Evolutionary conservation across 1,139 yeast species (phyloP).

Genomic region (Debaryomyces nepalensis): DNA sequence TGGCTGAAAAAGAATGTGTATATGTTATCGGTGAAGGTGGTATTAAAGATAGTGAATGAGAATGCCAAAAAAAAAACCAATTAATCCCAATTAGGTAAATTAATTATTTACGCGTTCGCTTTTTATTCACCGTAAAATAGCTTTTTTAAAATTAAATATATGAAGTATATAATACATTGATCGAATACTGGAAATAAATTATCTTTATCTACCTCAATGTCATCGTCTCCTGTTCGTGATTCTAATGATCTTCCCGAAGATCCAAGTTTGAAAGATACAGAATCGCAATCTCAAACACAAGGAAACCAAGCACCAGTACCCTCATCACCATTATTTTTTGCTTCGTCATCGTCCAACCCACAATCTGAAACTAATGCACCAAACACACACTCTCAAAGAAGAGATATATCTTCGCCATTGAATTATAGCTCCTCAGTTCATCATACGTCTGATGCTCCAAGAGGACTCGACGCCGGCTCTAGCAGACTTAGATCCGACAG

Average conservation of each 20-base stretch:
- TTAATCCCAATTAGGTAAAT: constrained; percentile 32
- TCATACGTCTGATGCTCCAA: constrained; percentile 38
- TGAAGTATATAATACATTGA: constrained; percentile 1
- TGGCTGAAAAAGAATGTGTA: constrained; percentile 62
- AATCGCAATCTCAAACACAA: constrained; percentile 43
- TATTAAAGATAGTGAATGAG: constrained; percentile 46
- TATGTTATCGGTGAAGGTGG: constrained; percentile 59
- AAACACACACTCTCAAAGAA: constrained; percentile 26
- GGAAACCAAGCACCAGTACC: constrained; percentile 49
- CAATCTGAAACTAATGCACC: constrained; percentile 38
- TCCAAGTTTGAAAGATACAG: constrained; percentile 30
- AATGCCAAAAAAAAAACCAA: constrained; percentile 10
- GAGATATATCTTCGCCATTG: constrained; percentile 49
- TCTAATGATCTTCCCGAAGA: constrained; percentile 31
- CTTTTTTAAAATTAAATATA: background rate
- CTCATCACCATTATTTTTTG: constrained; percentile 70
- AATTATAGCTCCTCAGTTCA: constrained; percentile 50
- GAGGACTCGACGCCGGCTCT: constrained; percentile 20
- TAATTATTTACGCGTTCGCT: constrained; percentile 22
- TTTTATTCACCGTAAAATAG: constrained; percentile 10
- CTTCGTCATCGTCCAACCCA: constrained; percentile 56
- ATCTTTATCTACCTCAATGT: constrained; percentile 22
- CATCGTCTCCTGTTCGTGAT: constrained; percentile 38
- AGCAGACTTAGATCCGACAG: constrained; percentile 35
- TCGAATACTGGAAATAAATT: background rate